These are phyloP conservation scores for Prunus dulcis DNA, from an alignment of 306 rosid genomes.

Conservation along the genomic window DNA sequence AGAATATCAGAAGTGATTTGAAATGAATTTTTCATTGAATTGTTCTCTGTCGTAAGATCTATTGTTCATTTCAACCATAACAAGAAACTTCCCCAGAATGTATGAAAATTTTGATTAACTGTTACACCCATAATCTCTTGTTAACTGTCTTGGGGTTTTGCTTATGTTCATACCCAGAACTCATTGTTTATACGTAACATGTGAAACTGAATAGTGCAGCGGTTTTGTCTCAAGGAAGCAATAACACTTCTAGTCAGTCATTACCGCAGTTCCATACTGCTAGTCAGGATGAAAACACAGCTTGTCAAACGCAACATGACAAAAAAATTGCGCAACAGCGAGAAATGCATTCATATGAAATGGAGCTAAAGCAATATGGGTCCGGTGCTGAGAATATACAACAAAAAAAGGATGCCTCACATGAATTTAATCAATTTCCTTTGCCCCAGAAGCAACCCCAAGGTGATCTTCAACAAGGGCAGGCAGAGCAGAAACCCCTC, in stretches of 20 bases:
- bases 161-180: neutral
- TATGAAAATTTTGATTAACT: neutral
- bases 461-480: conserved; percentile 47
- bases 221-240: conserved; percentile 51
- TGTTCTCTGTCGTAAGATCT: neutral
- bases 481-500: conserved; percentile 37
- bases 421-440: conserved; percentile 37
- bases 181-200: neutral
- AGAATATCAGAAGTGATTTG: neutral
- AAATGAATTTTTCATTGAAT: neutral
- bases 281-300: conserved; percentile 40
- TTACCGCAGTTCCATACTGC: conserved; percentile 41
- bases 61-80: neutral
- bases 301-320: conserved; percentile 51
- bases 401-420: conserved; percentile 39
- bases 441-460: conserved; percentile 53
- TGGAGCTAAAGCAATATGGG: conserved; percentile 51
- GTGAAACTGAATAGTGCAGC: conserved; percentile 28
- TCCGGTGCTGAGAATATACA: conserved; percentile 40
- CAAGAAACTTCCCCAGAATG: neutral
- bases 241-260: conserved; percentile 49
- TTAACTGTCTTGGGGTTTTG: neutral
- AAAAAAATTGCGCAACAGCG: conserved; percentile 43
- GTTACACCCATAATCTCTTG: neutral
- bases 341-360: conserved; percentile 53